Percentiles rank a stretch among this genome's conserved stretches.
Conservation (phyloP, 1,139 yeast genomes). For the Waltiozyma sp. region DNA sequence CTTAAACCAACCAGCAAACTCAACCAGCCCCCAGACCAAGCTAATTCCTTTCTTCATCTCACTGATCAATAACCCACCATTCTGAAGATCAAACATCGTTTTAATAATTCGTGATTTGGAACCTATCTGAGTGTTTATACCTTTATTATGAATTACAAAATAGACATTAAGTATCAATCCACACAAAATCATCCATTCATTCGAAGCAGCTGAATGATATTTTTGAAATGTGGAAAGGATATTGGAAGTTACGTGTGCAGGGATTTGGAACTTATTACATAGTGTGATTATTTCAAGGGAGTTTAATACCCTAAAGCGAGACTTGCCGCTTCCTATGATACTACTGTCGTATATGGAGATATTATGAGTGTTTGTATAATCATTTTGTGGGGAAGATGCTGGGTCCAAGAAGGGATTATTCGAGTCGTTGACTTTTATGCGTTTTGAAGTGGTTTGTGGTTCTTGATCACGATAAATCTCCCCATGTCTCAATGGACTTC, state of each 20-base stretch:
- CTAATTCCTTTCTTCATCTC: conserved; percentile 42
- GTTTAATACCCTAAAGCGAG: conserved; percentile 17
- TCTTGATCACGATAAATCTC: conserved; percentile 1
- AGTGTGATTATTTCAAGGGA: conserved; percentile 45
- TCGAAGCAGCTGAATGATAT: conserved; percentile 43
- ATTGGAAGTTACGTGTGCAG: conserved; percentile 37
- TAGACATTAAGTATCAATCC: conserved; percentile 55
- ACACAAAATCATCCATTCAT: conserved; percentile 60
- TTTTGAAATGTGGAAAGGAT: conserved; percentile 40
- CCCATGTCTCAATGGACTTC: not conserved
- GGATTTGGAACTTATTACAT: conserved; percentile 55
- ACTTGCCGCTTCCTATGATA: not conserved
- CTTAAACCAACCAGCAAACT: conserved; percentile 44
- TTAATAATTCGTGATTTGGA: conserved; percentile 36
- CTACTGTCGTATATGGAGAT: not conserved
- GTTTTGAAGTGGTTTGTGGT: no score
- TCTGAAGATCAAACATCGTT: conserved; percentile 41
- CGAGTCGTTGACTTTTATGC: not conserved
- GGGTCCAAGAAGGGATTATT: not conserved
- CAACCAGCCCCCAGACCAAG: conserved; percentile 40
- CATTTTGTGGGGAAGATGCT: not conserved
- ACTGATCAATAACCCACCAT: conserved; percentile 36
- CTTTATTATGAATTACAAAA: conserved; percentile 38
- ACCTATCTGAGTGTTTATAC: conserved; percentile 36
- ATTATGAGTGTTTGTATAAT: not conserved